These are phyloP conservation scores for Schoenoplectus triqueter DNA, from an alignment of 202 grass and related monocot species.

Conservation along the genomic window DNA sequence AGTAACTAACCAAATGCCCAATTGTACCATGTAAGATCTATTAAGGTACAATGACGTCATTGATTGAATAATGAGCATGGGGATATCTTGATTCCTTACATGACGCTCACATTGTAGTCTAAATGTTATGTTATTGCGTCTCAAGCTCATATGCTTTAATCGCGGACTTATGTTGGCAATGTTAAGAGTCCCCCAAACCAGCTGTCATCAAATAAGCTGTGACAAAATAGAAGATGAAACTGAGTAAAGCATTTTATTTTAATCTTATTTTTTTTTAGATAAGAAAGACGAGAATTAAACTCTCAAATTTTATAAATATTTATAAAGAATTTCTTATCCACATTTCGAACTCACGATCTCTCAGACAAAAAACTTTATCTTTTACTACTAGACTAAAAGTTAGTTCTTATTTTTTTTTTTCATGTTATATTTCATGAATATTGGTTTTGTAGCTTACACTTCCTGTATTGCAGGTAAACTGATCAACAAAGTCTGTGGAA, in stretches of 20 bases:
- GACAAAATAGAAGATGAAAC: neutral
- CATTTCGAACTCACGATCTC: too few species aligned
- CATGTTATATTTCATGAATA: neutral
- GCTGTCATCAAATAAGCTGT: neutral
- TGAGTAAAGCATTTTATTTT: neutral
- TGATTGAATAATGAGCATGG: neutral
- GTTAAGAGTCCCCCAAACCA: neutral
- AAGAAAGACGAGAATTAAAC: too few species aligned
- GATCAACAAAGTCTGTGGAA: neutral
- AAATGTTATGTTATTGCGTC: neutral
- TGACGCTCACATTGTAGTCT: neutral
- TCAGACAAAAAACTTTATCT: too few species aligned
- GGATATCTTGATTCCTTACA: neutral
- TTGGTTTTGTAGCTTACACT: neutral
- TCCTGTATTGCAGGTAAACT: neutral
- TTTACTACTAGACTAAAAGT: too few species aligned
- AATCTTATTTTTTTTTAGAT: too few species aligned
- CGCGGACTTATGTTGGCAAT: neutral
- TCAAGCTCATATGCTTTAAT: neutral
- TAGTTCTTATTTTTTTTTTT: neutral
- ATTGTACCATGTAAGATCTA: too few species aligned
- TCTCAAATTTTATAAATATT: too few species aligned
- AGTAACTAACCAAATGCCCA: too few species aligned
- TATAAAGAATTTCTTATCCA: too few species aligned
- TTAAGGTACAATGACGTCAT: too few species aligned